phyloP scores from a whole-genome alignment of 768 basidiomycete species.

The Boletus rufocinnamomeus region DNA sequence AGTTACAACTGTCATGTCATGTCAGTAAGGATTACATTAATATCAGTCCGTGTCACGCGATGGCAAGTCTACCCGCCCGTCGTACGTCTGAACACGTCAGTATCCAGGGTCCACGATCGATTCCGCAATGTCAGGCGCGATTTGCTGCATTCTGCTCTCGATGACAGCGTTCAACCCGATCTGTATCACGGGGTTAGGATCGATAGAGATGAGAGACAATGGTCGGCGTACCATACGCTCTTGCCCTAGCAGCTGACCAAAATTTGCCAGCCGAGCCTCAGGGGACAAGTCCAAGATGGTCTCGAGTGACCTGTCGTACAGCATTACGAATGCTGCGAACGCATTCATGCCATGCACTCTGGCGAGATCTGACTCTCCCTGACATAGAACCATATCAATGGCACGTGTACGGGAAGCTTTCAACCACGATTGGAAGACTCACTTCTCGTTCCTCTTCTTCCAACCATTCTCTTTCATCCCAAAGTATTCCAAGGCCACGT shows the following conservation, averaged over 20 bases:
- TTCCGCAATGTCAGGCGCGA: slow-evolving; percentile 20
- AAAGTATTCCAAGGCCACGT: slow-evolving; percentile 42
- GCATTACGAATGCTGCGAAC: slow-evolving; percentile 66
- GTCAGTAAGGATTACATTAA: slow-evolving; percentile 34
- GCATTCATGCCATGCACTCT: slow-evolving; percentile 63
- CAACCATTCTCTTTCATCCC: slow-evolving; percentile 68
- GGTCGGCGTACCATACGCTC: slow-evolving; percentile 52
- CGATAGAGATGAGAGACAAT: slow-evolving; percentile 1
- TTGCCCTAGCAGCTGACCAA: slow-evolving; percentile 48
- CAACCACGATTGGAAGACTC: slow-evolving; percentile 15
- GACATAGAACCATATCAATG: slow-evolving; percentile 12
- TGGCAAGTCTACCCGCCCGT: slow-evolving; percentile 6
- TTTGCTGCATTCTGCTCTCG: slow-evolving; percentile 35
- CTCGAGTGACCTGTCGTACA: slow-evolving; percentile 54
- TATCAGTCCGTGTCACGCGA: slow-evolving; percentile 20
- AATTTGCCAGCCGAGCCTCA: slow-evolving; percentile 48
- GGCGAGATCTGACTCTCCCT: slow-evolving; percentile 67
- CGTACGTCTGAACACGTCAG: slow-evolving; percentile 14
- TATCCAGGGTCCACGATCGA: slow-evolving; percentile 14
- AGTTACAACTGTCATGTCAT: slow-evolving; percentile 30
- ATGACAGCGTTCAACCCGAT: slow-evolving; percentile 39
- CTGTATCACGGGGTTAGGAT: slow-evolving; percentile 27
- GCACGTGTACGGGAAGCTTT: slow-evolving; percentile 14
- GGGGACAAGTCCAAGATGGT: slow-evolving; percentile 55
- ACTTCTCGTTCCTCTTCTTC: slow-evolving; percentile 57